A percentile compares a stretch with the other conserved stretches of the same genome.
These are phyloP conservation scores for Boletus semigastroideus DNA, from an alignment of 1,284 basidiomycete genomes.

Conservation along the genomic window DNA sequence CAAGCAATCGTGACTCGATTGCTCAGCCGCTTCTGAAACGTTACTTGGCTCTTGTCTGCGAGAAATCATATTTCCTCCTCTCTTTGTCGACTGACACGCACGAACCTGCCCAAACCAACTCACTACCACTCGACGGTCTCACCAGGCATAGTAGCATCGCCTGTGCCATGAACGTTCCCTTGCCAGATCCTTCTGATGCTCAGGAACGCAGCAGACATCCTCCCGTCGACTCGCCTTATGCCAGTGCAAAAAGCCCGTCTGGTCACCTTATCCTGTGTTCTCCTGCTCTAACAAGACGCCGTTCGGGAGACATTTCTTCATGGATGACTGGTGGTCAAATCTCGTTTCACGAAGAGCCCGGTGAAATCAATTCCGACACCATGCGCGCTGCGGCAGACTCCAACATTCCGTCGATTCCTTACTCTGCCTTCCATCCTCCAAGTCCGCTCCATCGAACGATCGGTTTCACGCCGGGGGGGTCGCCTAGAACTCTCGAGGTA, in stretches of 20 bases:
- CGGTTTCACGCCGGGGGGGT: background rate
- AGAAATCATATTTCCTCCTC: too few relatives aligned
- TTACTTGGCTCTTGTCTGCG: too few relatives aligned
- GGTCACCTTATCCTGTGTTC: slow-evolving; percentile 25
- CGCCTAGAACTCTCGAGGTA: background rate
- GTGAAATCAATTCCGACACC: background rate
- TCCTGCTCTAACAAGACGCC: slow-evolving; percentile 10
- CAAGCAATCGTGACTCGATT: too few relatives aligned
- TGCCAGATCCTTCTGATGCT: background rate
- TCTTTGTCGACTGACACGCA: too few relatives aligned
- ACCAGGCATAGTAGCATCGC: background rate
- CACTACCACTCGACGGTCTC: too few relatives aligned
- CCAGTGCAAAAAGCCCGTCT: slow-evolving; percentile 20
- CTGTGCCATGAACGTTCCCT: slow-evolving; percentile 23
- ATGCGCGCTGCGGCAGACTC: background rate
- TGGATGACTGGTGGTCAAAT: slow-evolving; percentile 12
- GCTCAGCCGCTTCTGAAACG: too few relatives aligned
- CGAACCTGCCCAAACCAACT: too few relatives aligned
- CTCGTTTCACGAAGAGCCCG: slow-evolving; percentile 21
- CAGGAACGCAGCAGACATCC: slow-evolving; percentile 7
- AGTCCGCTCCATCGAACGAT: slow-evolving; percentile 3
- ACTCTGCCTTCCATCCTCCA: background rate
- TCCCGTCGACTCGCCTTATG: slow-evolving; percentile 18
- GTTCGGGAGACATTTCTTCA: slow-evolving; percentile 9
- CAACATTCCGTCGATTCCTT: slow-evolving; percentile 4